Evolutionary conservation across 495 filamentous ascomycete species (phyloP).

Genomic region (Penicilliopsis zonata): DNA sequence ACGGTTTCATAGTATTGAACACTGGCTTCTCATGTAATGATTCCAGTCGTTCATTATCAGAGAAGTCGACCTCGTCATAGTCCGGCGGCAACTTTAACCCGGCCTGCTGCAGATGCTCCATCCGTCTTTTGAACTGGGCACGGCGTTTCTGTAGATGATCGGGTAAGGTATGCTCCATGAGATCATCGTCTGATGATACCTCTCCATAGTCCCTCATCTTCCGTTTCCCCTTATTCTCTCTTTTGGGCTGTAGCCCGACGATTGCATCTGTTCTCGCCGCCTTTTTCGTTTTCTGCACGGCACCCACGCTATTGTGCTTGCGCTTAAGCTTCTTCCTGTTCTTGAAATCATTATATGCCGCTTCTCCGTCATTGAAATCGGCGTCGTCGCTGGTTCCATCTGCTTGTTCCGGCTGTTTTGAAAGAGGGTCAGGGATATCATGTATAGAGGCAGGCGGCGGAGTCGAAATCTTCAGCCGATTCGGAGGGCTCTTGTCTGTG

Average conservation of each 20-base stretch:
- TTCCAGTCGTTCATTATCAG: slow-evolving; percentile 62
- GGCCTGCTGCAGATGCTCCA: slow-evolving; percentile 46
- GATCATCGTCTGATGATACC: slow-evolving; percentile 37
- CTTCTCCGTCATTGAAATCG: slow-evolving; percentile 33
- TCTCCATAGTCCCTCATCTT: slow-evolving; percentile 26
- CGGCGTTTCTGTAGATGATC: slow-evolving; percentile 44
- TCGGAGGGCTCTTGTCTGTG: too few species aligned
- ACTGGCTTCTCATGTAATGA: slow-evolving; percentile 55
- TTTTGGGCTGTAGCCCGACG: slow-evolving; percentile 17
- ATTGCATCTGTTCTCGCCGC: slow-evolving; percentile 16
- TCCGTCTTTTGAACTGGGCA: slow-evolving; percentile 37
- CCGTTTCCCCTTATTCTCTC: slow-evolving; percentile 7
- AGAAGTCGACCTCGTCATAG: slow-evolving; percentile 76
- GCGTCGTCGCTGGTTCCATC: slow-evolving; percentile 24
- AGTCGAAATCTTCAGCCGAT: too few species aligned
- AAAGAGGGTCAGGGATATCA: background rate
- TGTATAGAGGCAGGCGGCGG: background rate
- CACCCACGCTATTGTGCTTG: slow-evolving; percentile 36
- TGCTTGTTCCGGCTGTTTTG: too few species aligned
- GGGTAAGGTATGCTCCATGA: slow-evolving; percentile 47
- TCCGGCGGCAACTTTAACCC: slow-evolving; percentile 69
- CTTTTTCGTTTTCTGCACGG: slow-evolving; percentile 36
- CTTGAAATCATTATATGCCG: slow-evolving; percentile 47
- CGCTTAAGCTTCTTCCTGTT: slow-evolving; percentile 43
- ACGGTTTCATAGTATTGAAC: slow-evolving; percentile 51